phyloP scores from a whole-genome alignment of 768 basidiomycete genomes.

The Rhizopogon salebrosus region DNA sequence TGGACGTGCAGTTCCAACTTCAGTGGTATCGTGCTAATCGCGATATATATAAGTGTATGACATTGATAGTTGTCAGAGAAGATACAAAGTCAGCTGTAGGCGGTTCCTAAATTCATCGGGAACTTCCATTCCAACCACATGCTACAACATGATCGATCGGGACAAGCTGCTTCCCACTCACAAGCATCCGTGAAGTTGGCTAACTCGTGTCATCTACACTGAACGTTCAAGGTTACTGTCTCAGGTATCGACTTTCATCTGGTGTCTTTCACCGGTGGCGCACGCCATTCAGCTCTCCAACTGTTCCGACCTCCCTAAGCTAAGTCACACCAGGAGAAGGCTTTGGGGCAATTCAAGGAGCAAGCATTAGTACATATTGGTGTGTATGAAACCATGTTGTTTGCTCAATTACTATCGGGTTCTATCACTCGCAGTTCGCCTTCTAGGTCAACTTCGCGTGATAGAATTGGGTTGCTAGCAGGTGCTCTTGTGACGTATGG shows the following conservation, averaged over 20 bases:
- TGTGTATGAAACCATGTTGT: constrained; percentile 37
- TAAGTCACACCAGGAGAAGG: constrained; percentile 57
- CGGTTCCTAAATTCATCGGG: no score
- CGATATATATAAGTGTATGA: no score
- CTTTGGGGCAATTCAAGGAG: constrained; percentile 61
- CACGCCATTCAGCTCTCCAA: constrained; percentile 13
- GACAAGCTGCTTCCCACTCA: no score
- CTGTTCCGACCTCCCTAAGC: constrained; percentile 26
- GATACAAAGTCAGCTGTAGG: no score
- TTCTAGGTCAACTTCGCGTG: neutral
- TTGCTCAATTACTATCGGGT: neutral
- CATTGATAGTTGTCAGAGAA: no score
- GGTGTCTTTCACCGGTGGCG: neutral
- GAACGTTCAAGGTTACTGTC: neutral
- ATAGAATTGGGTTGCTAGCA: constrained; percentile 28
- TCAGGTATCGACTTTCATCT: neutral
- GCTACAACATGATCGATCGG: no score
- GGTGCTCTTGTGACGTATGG: constrained; percentile 58
- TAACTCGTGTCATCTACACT: no score
- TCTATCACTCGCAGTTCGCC: no score
- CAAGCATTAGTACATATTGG: constrained; percentile 78
- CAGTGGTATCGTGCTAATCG: no score
- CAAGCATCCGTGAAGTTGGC: neutral
- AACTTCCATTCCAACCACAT: no score
- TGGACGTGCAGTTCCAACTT: no score